Conservation (phyloP, 306 rosid genomes). For the Malus asiatica region DNA sequence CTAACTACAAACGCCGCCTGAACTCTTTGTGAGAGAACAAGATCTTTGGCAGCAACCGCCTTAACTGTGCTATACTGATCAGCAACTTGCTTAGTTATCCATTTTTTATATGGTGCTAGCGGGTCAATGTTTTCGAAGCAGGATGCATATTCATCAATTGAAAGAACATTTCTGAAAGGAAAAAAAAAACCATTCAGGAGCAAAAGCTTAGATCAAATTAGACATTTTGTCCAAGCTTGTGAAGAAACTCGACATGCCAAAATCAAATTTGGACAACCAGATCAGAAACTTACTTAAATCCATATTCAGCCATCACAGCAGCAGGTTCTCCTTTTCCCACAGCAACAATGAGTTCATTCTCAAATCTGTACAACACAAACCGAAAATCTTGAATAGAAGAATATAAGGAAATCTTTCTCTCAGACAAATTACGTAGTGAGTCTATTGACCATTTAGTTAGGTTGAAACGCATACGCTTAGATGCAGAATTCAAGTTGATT, state of each 20-base stretch:
- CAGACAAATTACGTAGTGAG: too few species aligned
- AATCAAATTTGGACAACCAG: not conserved
- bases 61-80: conserved; percentile 25
- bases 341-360: conserved; percentile 69
- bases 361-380: conserved; percentile 39
- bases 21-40: conserved; percentile 59
- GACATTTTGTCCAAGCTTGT: not conserved
- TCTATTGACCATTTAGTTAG: not conserved
- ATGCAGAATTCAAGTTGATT: not conserved
- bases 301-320: conserved; percentile 79
- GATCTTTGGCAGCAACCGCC: conserved; percentile 21
- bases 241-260: not conserved
- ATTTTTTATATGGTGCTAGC: conserved; percentile 68
- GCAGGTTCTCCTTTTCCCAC: conserved; percentile 96
- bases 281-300: conserved; percentile 55
- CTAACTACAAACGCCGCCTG: conserved; percentile 74
- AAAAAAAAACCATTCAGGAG: not conserved
- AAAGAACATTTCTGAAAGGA: conserved; percentile 64
- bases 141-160: conserved; percentile 74
- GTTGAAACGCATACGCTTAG: not conserved
- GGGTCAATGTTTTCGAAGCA: conserved; percentile 86
- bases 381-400: conserved; percentile 6
- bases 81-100: conserved; percentile 38
- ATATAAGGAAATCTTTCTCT: not conserved
- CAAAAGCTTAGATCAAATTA: not conserved